Conservation (phyloP, 164 flowering plant genomes). For the Vitis labrusca region DNA sequence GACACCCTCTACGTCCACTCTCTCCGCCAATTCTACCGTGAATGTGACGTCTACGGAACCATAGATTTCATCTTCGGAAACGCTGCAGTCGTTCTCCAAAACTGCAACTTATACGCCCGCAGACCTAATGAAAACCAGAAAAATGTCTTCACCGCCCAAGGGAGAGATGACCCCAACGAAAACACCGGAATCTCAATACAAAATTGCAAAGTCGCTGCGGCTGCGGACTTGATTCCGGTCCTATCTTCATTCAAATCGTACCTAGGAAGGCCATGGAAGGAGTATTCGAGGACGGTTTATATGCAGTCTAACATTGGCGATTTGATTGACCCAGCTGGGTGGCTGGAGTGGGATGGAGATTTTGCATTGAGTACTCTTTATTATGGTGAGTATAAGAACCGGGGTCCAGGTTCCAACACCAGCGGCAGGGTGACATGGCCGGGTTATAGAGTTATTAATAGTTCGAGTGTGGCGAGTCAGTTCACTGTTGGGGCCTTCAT, state of each 20-base stretch:
- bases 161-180: slow-evolving; percentile 75
- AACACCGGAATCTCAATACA: slow-evolving; percentile 77
- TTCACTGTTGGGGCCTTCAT: slow-evolving; percentile 64
- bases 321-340: slow-evolving; percentile 65
- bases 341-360: slow-evolving; percentile 67
- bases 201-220: slow-evolving; percentile 59
- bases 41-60: slow-evolving; percentile 65
- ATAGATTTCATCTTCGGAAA: slow-evolving; percentile 72
- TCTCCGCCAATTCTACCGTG: slow-evolving; percentile 46
- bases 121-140: slow-evolving; percentile 42
- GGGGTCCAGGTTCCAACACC: slow-evolving; percentile 74
- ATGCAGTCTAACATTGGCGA: slow-evolving; percentile 46
- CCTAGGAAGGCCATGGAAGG: slow-evolving; percentile 88
- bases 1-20: slow-evolving; percentile 57
- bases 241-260: slow-evolving; percentile 41
- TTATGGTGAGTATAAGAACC: slow-evolving; percentile 77
- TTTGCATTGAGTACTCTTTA: slow-evolving; percentile 67
- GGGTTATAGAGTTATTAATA: slow-evolving; percentile 59
- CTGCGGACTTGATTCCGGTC: slow-evolving; percentile 56
- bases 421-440: slow-evolving; percentile 74
- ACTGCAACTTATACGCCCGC: slow-evolving; percentile 53
- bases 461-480: slow-evolving; percentile 50
- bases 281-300: slow-evolving; percentile 68
- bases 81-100: slow-evolving; percentile 56
- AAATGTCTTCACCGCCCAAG: slow-evolving; percentile 84